phyloP scores from a whole-genome alignment of 164 flowering plant genomes.

The Vitis cinerea region DNA sequence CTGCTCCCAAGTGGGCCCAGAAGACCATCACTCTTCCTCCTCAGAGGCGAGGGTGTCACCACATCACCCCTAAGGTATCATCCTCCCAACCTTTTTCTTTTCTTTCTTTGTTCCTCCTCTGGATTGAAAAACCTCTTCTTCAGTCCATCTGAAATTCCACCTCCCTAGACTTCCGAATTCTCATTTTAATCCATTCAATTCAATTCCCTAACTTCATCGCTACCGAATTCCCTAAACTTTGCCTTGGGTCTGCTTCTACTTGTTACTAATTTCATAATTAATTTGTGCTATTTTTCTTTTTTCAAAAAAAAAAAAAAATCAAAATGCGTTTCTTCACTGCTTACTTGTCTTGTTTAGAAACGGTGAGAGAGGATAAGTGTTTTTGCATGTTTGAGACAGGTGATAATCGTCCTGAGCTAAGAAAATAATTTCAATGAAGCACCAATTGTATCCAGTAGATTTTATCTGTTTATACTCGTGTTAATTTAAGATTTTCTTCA shows the following conservation, averaged over 20 bases:
- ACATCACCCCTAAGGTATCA: slow-evolving; percentile 75
- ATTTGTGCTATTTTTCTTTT: not conserved
- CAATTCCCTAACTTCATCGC: not conserved
- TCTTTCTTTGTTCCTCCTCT: not conserved
- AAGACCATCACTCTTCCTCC: slow-evolving; percentile 78
- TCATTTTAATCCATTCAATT: not conserved
- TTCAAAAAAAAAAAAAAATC: not conserved
- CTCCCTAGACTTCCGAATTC: too few species aligned
- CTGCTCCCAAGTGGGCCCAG: slow-evolving; percentile 93
- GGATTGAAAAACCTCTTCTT: not conserved
- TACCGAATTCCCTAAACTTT: too few species aligned
- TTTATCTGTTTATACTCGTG: not conserved
- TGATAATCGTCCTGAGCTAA: too few species aligned
- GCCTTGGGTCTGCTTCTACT: too few species aligned
- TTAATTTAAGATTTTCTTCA: not conserved
- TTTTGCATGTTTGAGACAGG: too few species aligned
- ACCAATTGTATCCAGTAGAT: too few species aligned
- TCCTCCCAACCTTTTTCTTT: not conserved
- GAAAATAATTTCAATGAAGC: too few species aligned
- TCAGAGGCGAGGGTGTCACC: slow-evolving; percentile 84
- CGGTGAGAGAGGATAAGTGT: too few species aligned
- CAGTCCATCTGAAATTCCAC: too few species aligned
- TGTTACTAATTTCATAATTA: too few species aligned
- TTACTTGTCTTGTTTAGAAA: not conserved
- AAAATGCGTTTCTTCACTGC: not conserved